Evolutionary conservation across 208 protist species (phyloP).

Genomic region (Acanthamoeba polyphaga): DNA sequence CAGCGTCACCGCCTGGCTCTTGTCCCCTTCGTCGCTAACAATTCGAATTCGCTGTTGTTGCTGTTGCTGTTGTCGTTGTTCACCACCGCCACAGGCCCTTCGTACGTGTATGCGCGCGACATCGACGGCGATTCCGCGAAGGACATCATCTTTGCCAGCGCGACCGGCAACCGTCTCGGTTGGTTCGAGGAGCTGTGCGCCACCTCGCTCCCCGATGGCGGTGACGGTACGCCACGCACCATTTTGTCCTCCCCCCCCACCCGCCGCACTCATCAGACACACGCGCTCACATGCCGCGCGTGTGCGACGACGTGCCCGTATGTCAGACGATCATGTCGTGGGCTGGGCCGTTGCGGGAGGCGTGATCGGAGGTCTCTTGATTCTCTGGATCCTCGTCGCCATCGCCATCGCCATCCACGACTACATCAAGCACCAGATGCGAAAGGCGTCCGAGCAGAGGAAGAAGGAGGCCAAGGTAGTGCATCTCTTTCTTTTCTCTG

Average conservation of each 20-base stretch:
- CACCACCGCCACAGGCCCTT: background rate
- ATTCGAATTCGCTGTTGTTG: background rate
- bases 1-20: background rate
- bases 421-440: constrained; percentile 34
- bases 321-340: background rate
- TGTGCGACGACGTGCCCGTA: no score
- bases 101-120: background rate
- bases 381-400: constrained; percentile 53
- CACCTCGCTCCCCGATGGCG: background rate
- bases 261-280: no score
- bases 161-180: background rate
- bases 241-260: background rate
- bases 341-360: constrained; percentile 12
- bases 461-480: constrained; percentile 5
- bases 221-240: background rate
- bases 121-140: background rate
- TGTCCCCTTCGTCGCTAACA: background rate
- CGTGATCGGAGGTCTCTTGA: background rate
- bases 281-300: no score
- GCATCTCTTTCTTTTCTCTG: background rate
- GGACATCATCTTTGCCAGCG: constrained; percentile 22
- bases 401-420: constrained; percentile 28
- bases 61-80: no score
- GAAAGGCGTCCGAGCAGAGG: constrained; percentile 2
- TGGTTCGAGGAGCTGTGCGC: constrained; percentile 40